phyloP scores from a whole-genome alignment of 2,329 filamentous ascomycete species.

The Fusarium buharicum region DNA sequence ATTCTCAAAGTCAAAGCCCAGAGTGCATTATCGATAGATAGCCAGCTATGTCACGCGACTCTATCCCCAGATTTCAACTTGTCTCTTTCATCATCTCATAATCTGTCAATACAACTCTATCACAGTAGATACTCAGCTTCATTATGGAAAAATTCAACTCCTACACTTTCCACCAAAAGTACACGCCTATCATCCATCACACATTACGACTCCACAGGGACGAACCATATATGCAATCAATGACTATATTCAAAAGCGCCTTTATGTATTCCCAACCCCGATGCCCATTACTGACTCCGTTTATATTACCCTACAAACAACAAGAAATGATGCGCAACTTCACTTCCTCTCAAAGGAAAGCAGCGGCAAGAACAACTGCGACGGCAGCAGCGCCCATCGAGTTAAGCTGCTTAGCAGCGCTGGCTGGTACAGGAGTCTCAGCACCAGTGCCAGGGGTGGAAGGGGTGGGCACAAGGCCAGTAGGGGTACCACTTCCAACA shows the following conservation, averaged over 20 bases:
- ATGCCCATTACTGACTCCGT: conserved; percentile 10
- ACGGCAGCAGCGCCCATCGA: conserved; percentile 48
- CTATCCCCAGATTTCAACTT: too few relatives aligned
- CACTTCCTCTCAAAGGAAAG: too few relatives aligned
- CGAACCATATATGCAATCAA: not conserved
- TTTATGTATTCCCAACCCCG: not conserved
- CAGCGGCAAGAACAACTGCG: conserved; percentile 47
- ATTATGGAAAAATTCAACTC: too few relatives aligned
- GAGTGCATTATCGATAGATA: too few relatives aligned
- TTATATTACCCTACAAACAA: too few relatives aligned
- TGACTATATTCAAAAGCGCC: conserved; percentile 8
- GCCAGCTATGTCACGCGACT: too few relatives aligned
- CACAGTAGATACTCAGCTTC: too few relatives aligned
- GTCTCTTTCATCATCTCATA: too few relatives aligned
- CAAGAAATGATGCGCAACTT: too few relatives aligned
- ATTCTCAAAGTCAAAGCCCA: too few relatives aligned
- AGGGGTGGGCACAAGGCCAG: conserved; percentile 20
- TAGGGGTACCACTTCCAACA: conserved; percentile 17
- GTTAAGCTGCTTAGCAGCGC: conserved; percentile 43
- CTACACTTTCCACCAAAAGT: too few relatives aligned
- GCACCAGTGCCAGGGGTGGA: conserved; percentile 41
- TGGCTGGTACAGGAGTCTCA: conserved; percentile 24
- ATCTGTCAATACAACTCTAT: too few relatives aligned
- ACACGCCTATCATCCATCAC: not conserved
- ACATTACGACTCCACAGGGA: not conserved